A percentile compares a stretch with the other conserved stretches of the same genome.
Evolutionary conservation across 2,329 filamentous ascomycete genomes (phyloP).

Genomic region (Botryotinia convoluta): DNA sequence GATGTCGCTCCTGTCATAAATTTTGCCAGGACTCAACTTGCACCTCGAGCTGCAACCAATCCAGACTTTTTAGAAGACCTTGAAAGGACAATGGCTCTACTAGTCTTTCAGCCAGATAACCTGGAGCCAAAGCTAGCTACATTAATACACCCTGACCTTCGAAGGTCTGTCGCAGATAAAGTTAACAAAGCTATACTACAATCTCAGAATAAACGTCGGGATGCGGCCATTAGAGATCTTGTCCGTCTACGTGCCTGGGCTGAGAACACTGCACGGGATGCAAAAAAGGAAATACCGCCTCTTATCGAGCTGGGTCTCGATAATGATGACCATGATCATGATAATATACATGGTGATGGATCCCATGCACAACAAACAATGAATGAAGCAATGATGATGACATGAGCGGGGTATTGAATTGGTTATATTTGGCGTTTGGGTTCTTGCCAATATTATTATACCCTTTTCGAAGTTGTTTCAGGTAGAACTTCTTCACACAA

Average conservation of each 20-base stretch:
- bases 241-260: conserved; percentile 84
- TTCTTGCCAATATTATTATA: conserved; percentile 8
- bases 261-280: conserved; percentile 48
- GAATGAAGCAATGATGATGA: conserved; percentile 33
- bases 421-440: conserved; percentile 11
- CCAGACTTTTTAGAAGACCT: conserved; percentile 80
- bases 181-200: conserved; percentile 88
- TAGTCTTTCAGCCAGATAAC: conserved; percentile 82
- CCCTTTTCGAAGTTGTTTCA: conserved; percentile 9
- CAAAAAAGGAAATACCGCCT: conserved; percentile 38
- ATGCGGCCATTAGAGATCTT: conserved; percentile 78
- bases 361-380: conserved; percentile 20
- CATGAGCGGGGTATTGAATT: conserved; percentile 25
- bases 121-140: conserved; percentile 72
- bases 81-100: conserved; percentile 86
- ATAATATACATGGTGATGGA: conserved; percentile 32
- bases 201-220: conserved; percentile 67
- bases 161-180: conserved; percentile 76
- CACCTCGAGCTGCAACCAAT: conserved; percentile 80
- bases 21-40: conserved; percentile 85
- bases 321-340: conserved; percentile 30
- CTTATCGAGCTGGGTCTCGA: conserved; percentile 37
- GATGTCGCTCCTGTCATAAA: conserved; percentile 75
- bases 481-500: conserved; percentile 3
- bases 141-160: conserved; percentile 74